Base-by-base conservation (phyloP, 208 protist species). In the Leishmania aethiopica region DNA sequence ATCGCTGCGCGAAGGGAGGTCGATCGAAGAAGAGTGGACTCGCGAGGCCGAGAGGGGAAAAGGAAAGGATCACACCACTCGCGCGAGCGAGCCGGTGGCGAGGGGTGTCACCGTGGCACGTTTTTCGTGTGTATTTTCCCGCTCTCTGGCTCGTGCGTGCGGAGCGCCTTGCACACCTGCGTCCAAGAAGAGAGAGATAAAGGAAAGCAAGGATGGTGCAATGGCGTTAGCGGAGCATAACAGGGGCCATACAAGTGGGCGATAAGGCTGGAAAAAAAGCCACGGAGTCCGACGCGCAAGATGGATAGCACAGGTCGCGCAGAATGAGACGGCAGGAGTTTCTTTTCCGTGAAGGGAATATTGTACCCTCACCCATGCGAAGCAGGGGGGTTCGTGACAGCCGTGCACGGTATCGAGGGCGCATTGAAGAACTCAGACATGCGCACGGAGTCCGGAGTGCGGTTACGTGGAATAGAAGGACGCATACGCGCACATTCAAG, bases 1-100 rank as follows among this genome's bases (percentile, higher is more conserved):
- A 93, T 91, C 67, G 71, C 91, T 22, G 13, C 25, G 55, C 7
- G 59, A 25, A 51, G 13, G 25, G 42, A 60, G 47, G 13, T 42
- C 5, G n/a, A 51, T 37, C n/a, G 32, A 37, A 19, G 32, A 67
- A 19, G 32, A 19, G 15, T 67, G 62, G 32, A 67, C 28, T 47
- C 22, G 11, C 7, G 11, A 70, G 64, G 28, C 0, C 6, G 35
- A 40, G 11, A 5, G 25, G 35, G 13, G 17, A 1, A 11, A 70
- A 25, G 5, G 35, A 70, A n/a, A 70, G n/a, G 17, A 35, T 35
- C n/a, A 19, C 64, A 6, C 7, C 1, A 15, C 37, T n/a, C 4
- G 25, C 28, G 22, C 37, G 5, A 42, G 69, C 42, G 42, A 10
- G 42, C n/a, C 40, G 37, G 42, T 47, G 15, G 62, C 25, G 8